Percentiles rank a stretch among this genome's conserved stretches.
Evolutionary conservation across 176 grass and related monocot genomes (phyloP).

Genomic region (Raddia distichophylla): DNA sequence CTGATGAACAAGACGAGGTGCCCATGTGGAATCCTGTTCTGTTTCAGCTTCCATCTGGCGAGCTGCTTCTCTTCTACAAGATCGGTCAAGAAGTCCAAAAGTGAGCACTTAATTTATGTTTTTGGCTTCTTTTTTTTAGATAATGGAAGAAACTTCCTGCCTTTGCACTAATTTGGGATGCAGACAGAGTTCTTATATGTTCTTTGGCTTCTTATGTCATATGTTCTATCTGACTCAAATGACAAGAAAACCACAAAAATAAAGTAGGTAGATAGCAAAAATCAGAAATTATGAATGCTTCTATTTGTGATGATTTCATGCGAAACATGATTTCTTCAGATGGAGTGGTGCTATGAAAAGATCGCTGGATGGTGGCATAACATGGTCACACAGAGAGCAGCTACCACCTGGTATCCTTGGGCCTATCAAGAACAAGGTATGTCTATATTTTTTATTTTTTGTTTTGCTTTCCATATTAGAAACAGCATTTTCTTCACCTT

Average conservation of each 20-base stretch:
- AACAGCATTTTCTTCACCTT: neutral
- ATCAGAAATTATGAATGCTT: neutral
- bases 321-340: constrained; percentile 40
- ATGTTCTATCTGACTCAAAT: constrained; percentile 10
- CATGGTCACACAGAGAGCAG: constrained; percentile 86
- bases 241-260: neutral
- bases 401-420: constrained; percentile 94
- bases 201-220: neutral
- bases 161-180: too few species aligned
- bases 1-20: constrained; percentile 76
- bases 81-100: constrained; percentile 93
- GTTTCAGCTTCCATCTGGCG: constrained; percentile 88
- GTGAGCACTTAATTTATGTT: constrained; percentile 46
- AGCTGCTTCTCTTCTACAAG: constrained; percentile 96
- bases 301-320: constrained; percentile 3
- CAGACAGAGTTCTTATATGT: too few species aligned
- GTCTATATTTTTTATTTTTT: constrained; percentile 24
- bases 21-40: constrained; percentile 97
- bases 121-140: neutral
- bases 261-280: neutral
- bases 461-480: constrained; percentile 25
- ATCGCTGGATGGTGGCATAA: constrained; percentile 72
- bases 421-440: constrained; percentile 94
- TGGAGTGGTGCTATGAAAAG: constrained; percentile 99
- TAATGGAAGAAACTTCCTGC: too few species aligned